phyloP scores from a whole-genome alignment of 2,329 filamentous ascomycete species.

The Cercospora zeae-maydis region DNA sequence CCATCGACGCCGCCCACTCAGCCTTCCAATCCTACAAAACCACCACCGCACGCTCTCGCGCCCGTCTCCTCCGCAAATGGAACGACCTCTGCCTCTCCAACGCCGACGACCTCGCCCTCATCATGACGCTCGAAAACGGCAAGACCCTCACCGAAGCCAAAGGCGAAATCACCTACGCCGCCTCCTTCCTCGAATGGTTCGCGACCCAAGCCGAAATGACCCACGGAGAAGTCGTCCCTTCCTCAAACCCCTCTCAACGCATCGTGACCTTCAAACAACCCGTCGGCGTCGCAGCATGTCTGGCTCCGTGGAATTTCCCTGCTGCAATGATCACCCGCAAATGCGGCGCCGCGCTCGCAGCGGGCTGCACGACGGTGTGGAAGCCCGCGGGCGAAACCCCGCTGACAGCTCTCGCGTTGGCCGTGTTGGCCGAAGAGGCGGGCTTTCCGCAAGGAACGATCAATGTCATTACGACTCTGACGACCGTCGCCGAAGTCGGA shows the following conservation, averaged over 20 bases:
- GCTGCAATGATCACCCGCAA: slow-evolving; percentile 41
- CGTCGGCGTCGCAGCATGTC: slow-evolving; percentile 28
- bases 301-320: slow-evolving; percentile 36
- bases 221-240: slow-evolving; percentile 28
- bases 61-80: slow-evolving; percentile 31
- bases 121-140: slow-evolving; percentile 36
- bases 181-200: slow-evolving; percentile 36
- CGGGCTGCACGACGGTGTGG: slow-evolving; percentile 35
- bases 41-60: slow-evolving; percentile 26
- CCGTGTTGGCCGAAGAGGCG: slow-evolving; percentile 30
- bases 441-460: slow-evolving; percentile 31
- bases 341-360: slow-evolving; percentile 34
- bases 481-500: slow-evolving; percentile 26
- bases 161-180: slow-evolving; percentile 34
- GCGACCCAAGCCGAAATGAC: slow-evolving; percentile 29
- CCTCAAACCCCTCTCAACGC: slow-evolving; percentile 23
- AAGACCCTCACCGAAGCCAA: slow-evolving; percentile 33
- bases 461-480: slow-evolving; percentile 29
- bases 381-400: slow-evolving; percentile 37
- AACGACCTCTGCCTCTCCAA: slow-evolving; percentile 31
- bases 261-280: slow-evolving; percentile 33
- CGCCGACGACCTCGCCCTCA: slow-evolving; percentile 31
- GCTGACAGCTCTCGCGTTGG: slow-evolving; percentile 29
- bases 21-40: slow-evolving; percentile 27
- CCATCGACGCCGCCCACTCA: slow-evolving; percentile 23